Evolutionary conservation across 2,329 filamentous ascomycete species (phyloP).

Genomic region (Xylaria hypoxylon): DNA sequence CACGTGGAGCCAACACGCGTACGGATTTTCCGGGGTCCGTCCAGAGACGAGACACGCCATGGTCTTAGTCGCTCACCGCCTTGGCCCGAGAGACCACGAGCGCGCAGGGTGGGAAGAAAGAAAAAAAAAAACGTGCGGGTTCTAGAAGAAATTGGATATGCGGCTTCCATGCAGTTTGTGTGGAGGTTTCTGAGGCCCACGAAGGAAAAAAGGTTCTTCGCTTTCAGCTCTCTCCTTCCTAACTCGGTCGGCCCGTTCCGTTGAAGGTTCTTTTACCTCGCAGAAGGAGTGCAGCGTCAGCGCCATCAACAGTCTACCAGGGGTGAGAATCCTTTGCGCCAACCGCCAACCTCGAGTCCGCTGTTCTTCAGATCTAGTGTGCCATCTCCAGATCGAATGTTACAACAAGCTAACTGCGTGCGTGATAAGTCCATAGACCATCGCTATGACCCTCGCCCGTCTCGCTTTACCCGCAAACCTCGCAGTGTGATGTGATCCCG

Average conservation of each 20-base stretch:
- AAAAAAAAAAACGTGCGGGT: constrained; percentile 9
- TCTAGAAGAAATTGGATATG: constrained; percentile 25
- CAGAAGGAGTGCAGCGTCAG: constrained; percentile 27
- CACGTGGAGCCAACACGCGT: constrained; percentile 24
- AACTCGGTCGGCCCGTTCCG: constrained; percentile 48
- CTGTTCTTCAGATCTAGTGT: constrained; percentile 1
- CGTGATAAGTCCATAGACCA: constrained; percentile 2
- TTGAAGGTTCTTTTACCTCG: constrained; percentile 27
- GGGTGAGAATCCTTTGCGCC: constrained; percentile 27
- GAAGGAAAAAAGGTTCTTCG: constrained; percentile 15
- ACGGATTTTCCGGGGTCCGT: constrained; percentile 5
- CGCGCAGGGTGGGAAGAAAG: no score
- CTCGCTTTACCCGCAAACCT: no score
- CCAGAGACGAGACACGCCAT: constrained; percentile 9
- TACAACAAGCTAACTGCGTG: constrained; percentile 13
- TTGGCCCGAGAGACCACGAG: constrained; percentile 11
- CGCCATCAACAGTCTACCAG: constrained; percentile 13
- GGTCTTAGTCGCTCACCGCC: constrained; percentile 25
- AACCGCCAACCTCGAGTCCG: constrained; percentile 13
- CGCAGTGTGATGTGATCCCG: constrained; percentile 1
- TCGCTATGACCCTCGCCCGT: constrained; percentile 20
- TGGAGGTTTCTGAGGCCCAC: constrained; percentile 20
- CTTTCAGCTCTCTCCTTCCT: constrained; percentile 43
- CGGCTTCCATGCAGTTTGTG: constrained; percentile 20
- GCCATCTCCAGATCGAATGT: constrained; percentile 14